These are phyloP conservation scores for Sporisorium iseilematis-ciliati DNA, from an alignment of 1,284 basidiomycete genomes.

Conservation along the genomic window DNA sequence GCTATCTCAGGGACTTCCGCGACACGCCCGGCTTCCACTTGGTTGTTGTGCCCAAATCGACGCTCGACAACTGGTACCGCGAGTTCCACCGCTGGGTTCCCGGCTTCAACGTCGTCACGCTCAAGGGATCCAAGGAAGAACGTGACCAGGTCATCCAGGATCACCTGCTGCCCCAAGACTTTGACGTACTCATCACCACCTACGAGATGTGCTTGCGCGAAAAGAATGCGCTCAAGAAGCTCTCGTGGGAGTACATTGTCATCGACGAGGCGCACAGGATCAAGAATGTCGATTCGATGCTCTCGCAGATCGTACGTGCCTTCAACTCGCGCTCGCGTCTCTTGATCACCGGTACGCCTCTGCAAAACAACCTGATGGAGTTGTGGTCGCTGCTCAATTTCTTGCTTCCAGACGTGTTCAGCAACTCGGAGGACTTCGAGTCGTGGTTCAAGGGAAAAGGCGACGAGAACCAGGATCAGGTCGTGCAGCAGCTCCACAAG, in stretches of 20 bases:
- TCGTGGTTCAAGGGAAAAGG: conserved; percentile 79
- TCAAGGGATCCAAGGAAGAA: conserved; percentile 91
- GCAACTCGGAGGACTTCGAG: conserved; percentile 74
- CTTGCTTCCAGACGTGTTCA: conserved; percentile 72
- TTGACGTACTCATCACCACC: conserved; percentile 94
- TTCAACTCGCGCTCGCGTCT: conserved; percentile 90
- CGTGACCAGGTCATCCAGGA: conserved; percentile 83
- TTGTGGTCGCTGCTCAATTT: conserved; percentile 96
- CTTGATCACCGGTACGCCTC: conserved; percentile 95
- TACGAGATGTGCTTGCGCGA: conserved; percentile 99
- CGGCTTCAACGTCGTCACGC: conserved; percentile 80
- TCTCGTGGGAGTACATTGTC: conserved; percentile 97
- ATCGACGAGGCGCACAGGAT: conserved; percentile 99
- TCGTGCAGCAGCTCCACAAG: conserved; percentile 97
- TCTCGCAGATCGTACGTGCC: conserved; percentile 92
- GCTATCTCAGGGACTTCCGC: conserved; percentile 89
- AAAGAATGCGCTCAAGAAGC: conserved; percentile 89
- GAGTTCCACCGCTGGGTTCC: conserved; percentile 95
- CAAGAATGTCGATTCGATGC: conserved; percentile 97
- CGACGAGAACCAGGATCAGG: conserved; percentile 77
- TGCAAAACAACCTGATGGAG: conserved; percentile 98
- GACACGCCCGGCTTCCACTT: conserved; percentile 86
- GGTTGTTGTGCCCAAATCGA: conserved; percentile 96
- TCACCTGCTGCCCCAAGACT: conserved; percentile 85
- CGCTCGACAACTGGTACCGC: conserved; percentile 94